A percentile compares a stretch with the other conserved stretches of the same genome.
Evolutionary conservation across 164 flowering plant species (phyloP).

Genomic region (Stephania yunnanensis): DNA sequence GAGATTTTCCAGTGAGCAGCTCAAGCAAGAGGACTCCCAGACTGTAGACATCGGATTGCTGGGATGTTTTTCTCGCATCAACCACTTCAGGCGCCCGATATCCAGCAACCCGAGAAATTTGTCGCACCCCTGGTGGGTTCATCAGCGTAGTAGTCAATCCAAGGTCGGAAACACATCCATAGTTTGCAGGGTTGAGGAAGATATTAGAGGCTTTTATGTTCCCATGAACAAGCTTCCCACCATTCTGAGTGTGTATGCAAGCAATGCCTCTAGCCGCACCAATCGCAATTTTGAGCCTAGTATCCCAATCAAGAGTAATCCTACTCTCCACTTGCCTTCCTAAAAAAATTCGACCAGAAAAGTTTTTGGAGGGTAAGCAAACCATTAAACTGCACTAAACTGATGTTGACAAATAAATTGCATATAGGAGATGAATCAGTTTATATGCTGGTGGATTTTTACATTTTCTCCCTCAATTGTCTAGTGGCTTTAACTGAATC

Average conservation of each 20-base stretch:
- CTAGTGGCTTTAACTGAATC: too few species aligned
- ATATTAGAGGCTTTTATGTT: slow-evolving; percentile 72
- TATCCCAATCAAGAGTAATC: slow-evolving; percentile 55
- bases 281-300: slow-evolving; percentile 45
- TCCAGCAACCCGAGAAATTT: slow-evolving; percentile 35
- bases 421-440: neutral
- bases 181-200: slow-evolving; percentile 37
- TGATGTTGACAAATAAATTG: neutral
- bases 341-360: slow-evolving; percentile 17
- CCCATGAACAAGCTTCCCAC: slow-evolving; percentile 48
- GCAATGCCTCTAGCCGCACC: slow-evolving; percentile 63
- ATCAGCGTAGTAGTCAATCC: slow-evolving; percentile 49
- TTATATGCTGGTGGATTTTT: too few species aligned
- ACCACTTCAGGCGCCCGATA: slow-evolving; percentile 61
- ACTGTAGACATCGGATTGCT: slow-evolving; percentile 64
- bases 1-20: slow-evolving; percentile 58
- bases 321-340: slow-evolving; percentile 68
- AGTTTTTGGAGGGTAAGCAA: neutral
- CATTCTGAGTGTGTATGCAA: slow-evolving; percentile 45
- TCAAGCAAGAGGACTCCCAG: slow-evolving; percentile 69
- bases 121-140: slow-evolving; percentile 26
- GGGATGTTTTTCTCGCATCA: slow-evolving; percentile 37
- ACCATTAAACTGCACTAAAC: neutral
- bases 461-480: too few species aligned
- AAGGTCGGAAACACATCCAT: slow-evolving; percentile 49